phyloP scores from a whole-genome alignment of 139 green algal genomes.

The Volvox africanus region DNA sequence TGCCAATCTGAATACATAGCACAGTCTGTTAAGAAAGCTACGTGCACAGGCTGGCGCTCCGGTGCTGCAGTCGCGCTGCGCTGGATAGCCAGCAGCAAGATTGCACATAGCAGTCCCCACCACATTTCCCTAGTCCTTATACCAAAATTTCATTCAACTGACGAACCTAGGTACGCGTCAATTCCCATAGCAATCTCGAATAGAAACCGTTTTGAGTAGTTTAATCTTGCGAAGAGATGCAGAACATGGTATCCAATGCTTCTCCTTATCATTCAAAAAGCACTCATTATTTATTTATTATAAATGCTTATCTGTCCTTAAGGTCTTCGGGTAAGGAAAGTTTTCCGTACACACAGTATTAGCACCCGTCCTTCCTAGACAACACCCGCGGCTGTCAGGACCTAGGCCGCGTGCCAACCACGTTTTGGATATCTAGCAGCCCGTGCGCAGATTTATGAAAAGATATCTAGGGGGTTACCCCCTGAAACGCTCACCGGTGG shows the following conservation, averaged over 20 bases:
- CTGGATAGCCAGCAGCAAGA: neutral
- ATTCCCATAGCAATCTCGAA: neutral
- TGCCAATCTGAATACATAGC: conserved; percentile 82
- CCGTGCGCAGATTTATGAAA: too few species aligned
- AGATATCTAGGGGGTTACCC: too few species aligned
- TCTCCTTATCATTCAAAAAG: too few species aligned
- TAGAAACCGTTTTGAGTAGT: neutral
- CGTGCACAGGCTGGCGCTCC: conserved; percentile 57
- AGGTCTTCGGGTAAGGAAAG: too few species aligned
- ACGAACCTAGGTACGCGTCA: neutral
- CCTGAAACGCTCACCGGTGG: conserved; percentile 25
- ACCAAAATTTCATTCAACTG: neutral
- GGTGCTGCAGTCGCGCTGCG: neutral
- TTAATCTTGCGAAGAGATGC: neutral
- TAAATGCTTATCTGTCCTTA: too few species aligned
- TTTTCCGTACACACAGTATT: too few species aligned
- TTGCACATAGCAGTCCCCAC: neutral
- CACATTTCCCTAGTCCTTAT: neutral
- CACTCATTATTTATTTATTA: too few species aligned
- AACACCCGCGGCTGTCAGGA: too few species aligned
- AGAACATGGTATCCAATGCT: neutral
- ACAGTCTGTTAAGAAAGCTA: conserved; percentile 79
- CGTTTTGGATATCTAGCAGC: too few species aligned
- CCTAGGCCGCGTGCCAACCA: too few species aligned
- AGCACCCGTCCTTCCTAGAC: too few species aligned